phyloP scores from a whole-genome alignment of 768 basidiomycete genomes.

The Lactarius tabidus region DNA sequence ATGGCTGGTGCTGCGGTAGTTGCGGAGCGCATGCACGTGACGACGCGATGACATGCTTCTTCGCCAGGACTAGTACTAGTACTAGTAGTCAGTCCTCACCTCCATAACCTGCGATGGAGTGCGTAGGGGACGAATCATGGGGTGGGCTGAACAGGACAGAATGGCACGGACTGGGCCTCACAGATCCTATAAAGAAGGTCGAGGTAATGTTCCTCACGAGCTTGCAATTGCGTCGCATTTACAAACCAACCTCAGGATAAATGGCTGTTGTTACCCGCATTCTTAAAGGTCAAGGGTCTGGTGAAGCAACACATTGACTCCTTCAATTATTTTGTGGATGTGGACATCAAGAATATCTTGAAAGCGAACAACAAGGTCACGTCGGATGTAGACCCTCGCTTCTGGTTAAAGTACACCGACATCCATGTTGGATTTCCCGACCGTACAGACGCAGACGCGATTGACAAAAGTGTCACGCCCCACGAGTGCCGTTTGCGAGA shows the following conservation, averaged over 20 bases:
- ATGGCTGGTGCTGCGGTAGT: not conserved
- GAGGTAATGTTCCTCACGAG: constrained; percentile 55
- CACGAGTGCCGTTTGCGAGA: constrained; percentile 97
- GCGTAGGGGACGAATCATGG: constrained; percentile 50
- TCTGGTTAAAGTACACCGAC: constrained; percentile 95
- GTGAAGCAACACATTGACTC: constrained; percentile 99
- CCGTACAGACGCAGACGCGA: constrained; percentile 75
- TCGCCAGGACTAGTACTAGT: too few relatives aligned
- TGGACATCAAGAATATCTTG: constrained; percentile 95
- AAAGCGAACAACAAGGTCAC: constrained; percentile 91
- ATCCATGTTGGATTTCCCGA: constrained; percentile 92
- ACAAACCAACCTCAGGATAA: constrained; percentile 65
- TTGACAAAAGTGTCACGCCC: constrained; percentile 84
- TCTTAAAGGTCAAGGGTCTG: constrained; percentile 94
- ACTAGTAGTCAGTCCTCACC: not conserved
- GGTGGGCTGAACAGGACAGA: constrained; percentile 49
- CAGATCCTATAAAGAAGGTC: constrained; percentile 85
- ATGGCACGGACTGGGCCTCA: constrained; percentile 76
- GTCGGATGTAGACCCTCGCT: constrained; percentile 93
- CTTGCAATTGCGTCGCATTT: not conserved
- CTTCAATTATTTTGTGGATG: constrained; percentile 98
- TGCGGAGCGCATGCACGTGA: not conserved
- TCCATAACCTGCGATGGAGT: not conserved
- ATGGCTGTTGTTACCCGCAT: constrained; percentile 96
- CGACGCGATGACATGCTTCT: too few relatives aligned